Evolutionary conservation across 1,284 basidiomycete species (phyloP).

Genomic region (Tetrapyrgos nigripes): DNA sequence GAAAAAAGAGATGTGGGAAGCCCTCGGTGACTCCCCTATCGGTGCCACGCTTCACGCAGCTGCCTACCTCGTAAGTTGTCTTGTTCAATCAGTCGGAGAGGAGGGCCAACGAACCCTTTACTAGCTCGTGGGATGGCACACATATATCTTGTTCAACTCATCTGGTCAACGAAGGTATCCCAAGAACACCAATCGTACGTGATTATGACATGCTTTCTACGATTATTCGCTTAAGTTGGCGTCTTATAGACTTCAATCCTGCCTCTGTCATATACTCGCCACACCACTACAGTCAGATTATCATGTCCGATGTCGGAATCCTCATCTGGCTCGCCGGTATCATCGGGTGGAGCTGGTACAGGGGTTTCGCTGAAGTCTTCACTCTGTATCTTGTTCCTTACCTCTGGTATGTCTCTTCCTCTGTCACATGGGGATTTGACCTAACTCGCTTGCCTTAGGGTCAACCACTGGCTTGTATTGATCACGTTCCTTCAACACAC

Average conservation of each 20-base stretch:
- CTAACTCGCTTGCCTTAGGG: slow-evolving; percentile 39
- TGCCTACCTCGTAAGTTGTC: slow-evolving; percentile 70
- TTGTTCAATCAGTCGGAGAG: too few relatives aligned
- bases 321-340: slow-evolving; percentile 75
- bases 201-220: slow-evolving; percentile 1
- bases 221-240: slow-evolving; percentile 2
- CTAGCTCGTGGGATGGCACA: slow-evolving; percentile 86
- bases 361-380: slow-evolving; percentile 81
- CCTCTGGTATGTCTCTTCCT: slow-evolving; percentile 65
- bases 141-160: slow-evolving; percentile 87
- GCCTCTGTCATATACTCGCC: slow-evolving; percentile 85
- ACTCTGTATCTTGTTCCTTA: slow-evolving; percentile 90
- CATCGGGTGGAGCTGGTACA: slow-evolving; percentile 62
- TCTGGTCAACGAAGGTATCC: slow-evolving; percentile 93
- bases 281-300: slow-evolving; percentile 80
- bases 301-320: slow-evolving; percentile 89
- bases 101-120: too few relatives aligned
- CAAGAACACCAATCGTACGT: slow-evolving; percentile 76
- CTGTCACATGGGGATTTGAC: neutral
- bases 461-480: slow-evolving; percentile 90
- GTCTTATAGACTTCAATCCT: slow-evolving; percentile 89
- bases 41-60: slow-evolving; percentile 72
- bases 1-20: slow-evolving; percentile 84
- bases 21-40: slow-evolving; percentile 93
- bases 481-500: slow-evolving; percentile 99